Percentiles rank a stretch among this genome's conserved stretches.
These are phyloP conservation scores for Miscanthus lutarioriparius DNA, from an alignment of 176 grass and related monocot species.

Conservation along the genomic window DNA sequence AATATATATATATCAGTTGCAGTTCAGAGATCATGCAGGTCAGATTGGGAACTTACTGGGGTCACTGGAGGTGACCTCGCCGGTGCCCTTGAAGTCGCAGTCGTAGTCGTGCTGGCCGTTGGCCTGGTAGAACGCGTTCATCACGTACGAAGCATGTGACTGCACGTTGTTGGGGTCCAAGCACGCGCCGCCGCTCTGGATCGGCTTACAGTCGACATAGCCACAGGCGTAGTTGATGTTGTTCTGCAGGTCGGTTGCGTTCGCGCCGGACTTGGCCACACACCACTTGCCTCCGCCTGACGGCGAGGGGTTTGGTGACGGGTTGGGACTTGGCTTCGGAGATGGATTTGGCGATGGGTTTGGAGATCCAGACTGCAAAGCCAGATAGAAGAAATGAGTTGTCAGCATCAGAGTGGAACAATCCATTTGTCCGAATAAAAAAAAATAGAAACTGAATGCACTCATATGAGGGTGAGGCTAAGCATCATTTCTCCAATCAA, in stretches of 20 bases:
- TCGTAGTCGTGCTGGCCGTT: constrained; percentile 42
- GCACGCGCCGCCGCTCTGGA: constrained; percentile 60
- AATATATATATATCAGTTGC: too few species aligned
- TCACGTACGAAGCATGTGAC: constrained; percentile 56
- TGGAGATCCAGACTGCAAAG: constrained; percentile 42
- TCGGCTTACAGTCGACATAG: constrained; percentile 50
- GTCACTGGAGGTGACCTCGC: constrained; percentile 45
- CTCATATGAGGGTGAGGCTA: not conserved
- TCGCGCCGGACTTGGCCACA: constrained; percentile 49
- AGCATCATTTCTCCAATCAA: not conserved
- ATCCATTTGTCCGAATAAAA: not conserved
- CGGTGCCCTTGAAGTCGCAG: constrained; percentile 64
- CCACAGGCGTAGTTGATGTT: constrained; percentile 81
- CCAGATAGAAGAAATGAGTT: not conserved
- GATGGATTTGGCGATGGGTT: constrained; percentile 28
- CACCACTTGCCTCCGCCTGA: constrained; percentile 62
- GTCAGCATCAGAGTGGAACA: not conserved
- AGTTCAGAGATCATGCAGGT: not conserved
- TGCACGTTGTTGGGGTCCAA: constrained; percentile 53
- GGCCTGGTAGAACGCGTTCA: constrained; percentile 74
- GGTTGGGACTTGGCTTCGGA: constrained; percentile 33
- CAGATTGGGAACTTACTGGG: constrained; percentile 39
- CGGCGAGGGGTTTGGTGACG: not conserved
- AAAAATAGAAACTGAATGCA: not conserved
- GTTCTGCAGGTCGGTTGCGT: constrained; percentile 43